Percentiles rank a stretch among this genome's conserved stretches.
Conservation (phyloP, 768 basidiomycete genomes). For the Leccinum subtestaceum region DNA sequence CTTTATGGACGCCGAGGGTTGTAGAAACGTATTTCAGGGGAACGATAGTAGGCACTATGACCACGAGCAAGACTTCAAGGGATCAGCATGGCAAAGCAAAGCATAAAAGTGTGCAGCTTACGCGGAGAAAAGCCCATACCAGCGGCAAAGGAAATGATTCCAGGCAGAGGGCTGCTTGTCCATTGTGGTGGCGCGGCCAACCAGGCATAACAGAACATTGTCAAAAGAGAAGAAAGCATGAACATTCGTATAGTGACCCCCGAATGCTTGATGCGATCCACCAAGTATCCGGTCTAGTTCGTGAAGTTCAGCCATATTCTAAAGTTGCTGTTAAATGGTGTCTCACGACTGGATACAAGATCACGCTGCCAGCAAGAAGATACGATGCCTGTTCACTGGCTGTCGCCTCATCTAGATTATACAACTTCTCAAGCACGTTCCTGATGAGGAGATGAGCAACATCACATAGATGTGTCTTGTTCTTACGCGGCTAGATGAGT, state of each 20-base stretch:
- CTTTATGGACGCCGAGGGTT: constrained; percentile 75
- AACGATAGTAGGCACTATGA: constrained; percentile 72
- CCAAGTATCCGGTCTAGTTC: constrained; percentile 58
- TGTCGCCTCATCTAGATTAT: constrained; percentile 53
- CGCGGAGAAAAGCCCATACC: constrained; percentile 75
- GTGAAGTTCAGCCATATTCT: constrained; percentile 1
- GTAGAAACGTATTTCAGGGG: constrained; percentile 72
- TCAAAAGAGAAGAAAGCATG: constrained; percentile 54
- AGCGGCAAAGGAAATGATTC: constrained; percentile 56
- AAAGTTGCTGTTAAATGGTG: background rate
- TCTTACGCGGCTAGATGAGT: constrained; percentile 71
- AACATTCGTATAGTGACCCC: constrained; percentile 59
- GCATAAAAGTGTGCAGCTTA: constrained; percentile 23
- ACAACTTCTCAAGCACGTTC: constrained; percentile 71
- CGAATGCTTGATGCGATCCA: constrained; percentile 57
- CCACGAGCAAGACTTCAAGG: constrained; percentile 60
- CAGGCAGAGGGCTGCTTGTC: constrained; percentile 61
- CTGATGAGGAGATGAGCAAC: constrained; percentile 34
- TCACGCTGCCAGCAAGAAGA: constrained; percentile 63
- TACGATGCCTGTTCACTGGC: constrained; percentile 69
- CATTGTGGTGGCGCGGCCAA: constrained; percentile 54
- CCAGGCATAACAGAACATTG: constrained; percentile 64
- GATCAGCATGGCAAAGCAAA: constrained; percentile 3
- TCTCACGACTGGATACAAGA: constrained; percentile 68
- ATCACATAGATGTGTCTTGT: background rate